Evolutionary conservation across 352 stramenopile genomes (phyloP).

Genomic region (Plasmopara viticola): DNA sequence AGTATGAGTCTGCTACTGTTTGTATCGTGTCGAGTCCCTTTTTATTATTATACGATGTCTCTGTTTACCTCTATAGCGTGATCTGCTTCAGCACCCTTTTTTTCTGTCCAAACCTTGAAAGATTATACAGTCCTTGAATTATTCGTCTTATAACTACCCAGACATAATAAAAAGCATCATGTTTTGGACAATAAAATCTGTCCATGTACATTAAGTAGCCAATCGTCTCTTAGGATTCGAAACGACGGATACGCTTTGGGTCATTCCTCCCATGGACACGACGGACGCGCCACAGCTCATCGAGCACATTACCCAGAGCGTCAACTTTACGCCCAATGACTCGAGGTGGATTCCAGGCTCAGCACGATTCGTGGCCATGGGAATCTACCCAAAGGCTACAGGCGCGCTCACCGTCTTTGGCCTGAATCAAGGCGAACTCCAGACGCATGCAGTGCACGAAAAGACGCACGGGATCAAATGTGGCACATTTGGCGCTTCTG

Average conservation of each 20-base stretch:
- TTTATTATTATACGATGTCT: too few species aligned
- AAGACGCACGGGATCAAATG: conserved; percentile 93
- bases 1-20: neutral
- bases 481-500: conserved; percentile 91
- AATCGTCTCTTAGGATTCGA: too few species aligned
- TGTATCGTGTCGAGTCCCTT: neutral
- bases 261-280: conserved; percentile 81
- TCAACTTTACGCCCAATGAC: conserved; percentile 93
- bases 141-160: too few species aligned
- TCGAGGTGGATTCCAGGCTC: conserved; percentile 93
- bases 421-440: conserved; percentile 84
- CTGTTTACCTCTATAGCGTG: too few species aligned
- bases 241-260: conserved; percentile 17
- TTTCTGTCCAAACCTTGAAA: too few species aligned
- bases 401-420: conserved; percentile 89
- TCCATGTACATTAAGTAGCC: too few species aligned
- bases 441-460: conserved; percentile 61
- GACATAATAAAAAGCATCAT: too few species aligned
- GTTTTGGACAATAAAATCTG: too few species aligned
- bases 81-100: too few species aligned
- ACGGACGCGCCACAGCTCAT: conserved; percentile 96
- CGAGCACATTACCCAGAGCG: conserved; percentile 90
- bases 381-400: conserved; percentile 91
- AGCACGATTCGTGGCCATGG: conserved; percentile 88
- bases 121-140: too few species aligned